Percentiles rank a stretch among this genome's conserved stretches.
Conservation (phyloP, 345 rosid genomes). For the Aquilaria sinensis region DNA sequence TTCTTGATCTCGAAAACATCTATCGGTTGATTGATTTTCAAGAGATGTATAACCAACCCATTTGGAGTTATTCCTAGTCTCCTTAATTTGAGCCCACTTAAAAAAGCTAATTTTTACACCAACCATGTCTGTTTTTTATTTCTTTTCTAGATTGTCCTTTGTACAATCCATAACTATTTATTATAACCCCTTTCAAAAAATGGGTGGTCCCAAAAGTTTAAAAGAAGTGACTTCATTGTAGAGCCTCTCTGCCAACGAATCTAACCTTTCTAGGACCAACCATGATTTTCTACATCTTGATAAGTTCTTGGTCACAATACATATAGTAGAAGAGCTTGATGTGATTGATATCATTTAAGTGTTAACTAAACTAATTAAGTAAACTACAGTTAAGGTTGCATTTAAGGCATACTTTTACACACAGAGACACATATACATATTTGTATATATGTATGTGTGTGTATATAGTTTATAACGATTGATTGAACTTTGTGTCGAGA, state of each 20-base stretch:
- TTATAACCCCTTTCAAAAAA: constrained; percentile 35
- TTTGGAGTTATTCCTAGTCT: constrained; percentile 53
- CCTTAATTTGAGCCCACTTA: constrained; percentile 33
- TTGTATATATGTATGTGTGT: no score
- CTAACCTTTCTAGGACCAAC: constrained; percentile 37
- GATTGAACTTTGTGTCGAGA: no score
- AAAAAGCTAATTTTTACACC: constrained; percentile 20
- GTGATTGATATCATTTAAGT: no score
- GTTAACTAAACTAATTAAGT: no score
- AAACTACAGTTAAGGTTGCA: no score
- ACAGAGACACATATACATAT: no score
- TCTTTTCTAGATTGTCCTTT: constrained; percentile 50
- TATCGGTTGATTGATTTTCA: constrained; percentile 31
- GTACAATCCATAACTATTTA: constrained; percentile 30
- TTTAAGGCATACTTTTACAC: no score
- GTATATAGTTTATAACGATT: no score
- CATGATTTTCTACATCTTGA: constrained; percentile 36
- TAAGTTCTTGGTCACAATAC: constrained; percentile 28
- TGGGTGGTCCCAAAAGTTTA: constrained; percentile 49
- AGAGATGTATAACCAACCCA: constrained; percentile 38
- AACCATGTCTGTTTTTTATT: constrained; percentile 48
- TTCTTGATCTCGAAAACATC: constrained; percentile 43
- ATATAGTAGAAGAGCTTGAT: no score
- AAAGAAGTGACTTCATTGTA: constrained; percentile 32
- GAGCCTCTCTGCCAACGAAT: constrained; percentile 38